Evolutionary conservation across 2,329 filamentous ascomycete species (phyloP), one percentile per base, ranked within the genome.

Genomic region (Cordyceps militaris): DNA sequence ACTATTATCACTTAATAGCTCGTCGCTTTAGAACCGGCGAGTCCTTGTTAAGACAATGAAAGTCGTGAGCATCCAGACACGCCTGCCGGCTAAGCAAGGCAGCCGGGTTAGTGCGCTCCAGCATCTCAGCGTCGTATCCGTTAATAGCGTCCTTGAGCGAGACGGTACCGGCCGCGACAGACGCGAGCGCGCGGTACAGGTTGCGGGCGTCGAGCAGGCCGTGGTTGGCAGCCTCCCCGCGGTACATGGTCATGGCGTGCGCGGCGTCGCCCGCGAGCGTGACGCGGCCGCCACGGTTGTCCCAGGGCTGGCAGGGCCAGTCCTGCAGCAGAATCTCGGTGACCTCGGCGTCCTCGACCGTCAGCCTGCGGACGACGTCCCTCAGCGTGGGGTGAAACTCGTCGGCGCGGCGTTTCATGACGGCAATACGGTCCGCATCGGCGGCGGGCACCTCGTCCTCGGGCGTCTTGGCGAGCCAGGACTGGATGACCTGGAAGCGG

Each of bases 241-340:
- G 68, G 54, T 70, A 81, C 79, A 82, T 81, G 30, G 79, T 80
- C 80, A 83, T 83, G n/a, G 79, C 76, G 65, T 83, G 80, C 0
- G 79, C 79, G 2, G 79, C 75, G 63, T 83, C 81, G 3, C 81
- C 80, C 4, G 76, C 70, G 1, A 83, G 66, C 1, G 78, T 78
- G 3, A 78, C 73, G 1, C 71, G 68, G 3, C 78, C 78, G 42
- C 66, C 64, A 13, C 63, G 65, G 49, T 75, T 75, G 59, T 75
- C 67, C 76, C 77, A 79, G 7, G 66, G 63, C 1, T 66, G 67
- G 26, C 65, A 69, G 0, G 71, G 72, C 60, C 73, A 70, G 61
- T 76, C 73, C 40, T 69, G 66, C 3, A 73, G 59, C 3, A 68
- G 67, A 3, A 74, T 67, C 32, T 73, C 69, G 13, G 70, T 69